Evolutionary conservation across 1,139 yeast species (phyloP).

Genomic region (Sugiyamaella xylanicola): DNA sequence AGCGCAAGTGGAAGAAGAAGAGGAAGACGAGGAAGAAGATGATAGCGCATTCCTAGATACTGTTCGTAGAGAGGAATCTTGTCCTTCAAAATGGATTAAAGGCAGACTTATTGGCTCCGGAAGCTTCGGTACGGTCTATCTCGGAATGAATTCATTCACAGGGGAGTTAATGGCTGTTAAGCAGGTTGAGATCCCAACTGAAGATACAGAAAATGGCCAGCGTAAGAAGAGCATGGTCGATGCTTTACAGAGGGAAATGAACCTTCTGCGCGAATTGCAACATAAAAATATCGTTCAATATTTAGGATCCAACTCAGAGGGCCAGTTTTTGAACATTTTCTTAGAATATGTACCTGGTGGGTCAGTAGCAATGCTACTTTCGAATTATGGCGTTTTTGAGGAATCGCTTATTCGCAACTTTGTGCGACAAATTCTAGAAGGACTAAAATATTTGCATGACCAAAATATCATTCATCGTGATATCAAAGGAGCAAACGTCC

Average conservation of each 20-base stretch:
- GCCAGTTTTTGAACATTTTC: conserved; percentile 72
- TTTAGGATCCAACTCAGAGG: conserved; percentile 76
- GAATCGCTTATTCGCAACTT: conserved; percentile 85
- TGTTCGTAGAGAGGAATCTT: conserved; percentile 51
- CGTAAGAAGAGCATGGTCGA: conserved; percentile 69
- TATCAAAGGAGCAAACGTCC: conserved; percentile 88
- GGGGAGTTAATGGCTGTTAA: conserved; percentile 98
- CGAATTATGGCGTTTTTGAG: conserved; percentile 88
- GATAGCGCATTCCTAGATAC: conserved; percentile 46
- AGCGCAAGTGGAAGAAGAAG: conserved; percentile 1
- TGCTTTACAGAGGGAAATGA: conserved; percentile 85
- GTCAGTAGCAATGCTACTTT: conserved; percentile 82
- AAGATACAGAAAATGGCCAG: conserved; percentile 44
- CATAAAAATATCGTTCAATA: conserved; percentile 94
- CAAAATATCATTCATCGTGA: conserved; percentile 87
- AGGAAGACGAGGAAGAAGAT: conserved; percentile 29
- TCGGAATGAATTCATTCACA: conserved; percentile 88
- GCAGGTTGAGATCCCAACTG: conserved; percentile 71
- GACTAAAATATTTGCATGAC: conserved; percentile 77
- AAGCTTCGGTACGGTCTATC: conserved; percentile 88
- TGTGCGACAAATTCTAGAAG: conserved; percentile 79
- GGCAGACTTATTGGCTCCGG: conserved; percentile 96
- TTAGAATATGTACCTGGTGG: conserved; percentile 98
- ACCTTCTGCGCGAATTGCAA: conserved; percentile 70
- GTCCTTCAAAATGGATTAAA: conserved; percentile 83